phyloP scores from a whole-genome alignment of 2,329 filamentous ascomycete species.

The Elsinoe perseae region DNA sequence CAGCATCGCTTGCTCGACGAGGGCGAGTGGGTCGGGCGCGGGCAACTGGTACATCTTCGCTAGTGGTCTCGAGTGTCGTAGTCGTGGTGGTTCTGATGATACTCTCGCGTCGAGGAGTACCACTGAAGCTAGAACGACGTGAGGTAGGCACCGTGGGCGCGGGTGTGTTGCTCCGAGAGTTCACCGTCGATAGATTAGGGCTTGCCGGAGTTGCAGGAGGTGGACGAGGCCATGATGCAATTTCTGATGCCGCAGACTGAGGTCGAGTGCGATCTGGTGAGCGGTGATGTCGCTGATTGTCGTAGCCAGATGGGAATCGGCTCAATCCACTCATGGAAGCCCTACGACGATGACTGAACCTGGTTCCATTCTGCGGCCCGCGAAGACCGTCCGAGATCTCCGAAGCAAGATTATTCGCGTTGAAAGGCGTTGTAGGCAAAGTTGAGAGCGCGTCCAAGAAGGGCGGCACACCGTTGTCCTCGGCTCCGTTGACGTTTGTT shows the following conservation, averaged over 20 bases:
- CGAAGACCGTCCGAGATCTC: slow-evolving; percentile 46
- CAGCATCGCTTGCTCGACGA: slow-evolving; percentile 52
- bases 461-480: slow-evolving; percentile 38
- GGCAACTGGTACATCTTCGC: slow-evolving; percentile 27
- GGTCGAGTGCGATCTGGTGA: slow-evolving; percentile 37
- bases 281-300: slow-evolving; percentile 47
- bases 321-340: slow-evolving; percentile 48
- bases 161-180: slow-evolving; percentile 38
- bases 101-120: slow-evolving; percentile 30
- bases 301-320: slow-evolving; percentile 43
- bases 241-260: slow-evolving; percentile 45
- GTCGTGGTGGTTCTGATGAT: slow-evolving; percentile 30
- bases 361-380: slow-evolving; percentile 48
- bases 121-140: slow-evolving; percentile 16
- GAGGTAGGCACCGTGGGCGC: slow-evolving; percentile 15
- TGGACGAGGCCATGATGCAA: slow-evolving; percentile 51
- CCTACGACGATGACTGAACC: slow-evolving; percentile 47
- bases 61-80: slow-evolving; percentile 31
- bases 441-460: slow-evolving; percentile 46
- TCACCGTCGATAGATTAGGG: slow-evolving; percentile 47
- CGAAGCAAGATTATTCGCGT: slow-evolving; percentile 33
- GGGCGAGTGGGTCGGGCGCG: slow-evolving; percentile 40
- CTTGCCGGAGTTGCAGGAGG: slow-evolving; percentile 55
- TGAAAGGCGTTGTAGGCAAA: slow-evolving; percentile 39
- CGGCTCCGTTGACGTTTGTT: slow-evolving; percentile 29